A percentile compares a stretch with the other conserved stretches of the same genome.
phyloP scores from a whole-genome alignment of 78 protist genomes.

The Isochrysis galbana region DNA sequence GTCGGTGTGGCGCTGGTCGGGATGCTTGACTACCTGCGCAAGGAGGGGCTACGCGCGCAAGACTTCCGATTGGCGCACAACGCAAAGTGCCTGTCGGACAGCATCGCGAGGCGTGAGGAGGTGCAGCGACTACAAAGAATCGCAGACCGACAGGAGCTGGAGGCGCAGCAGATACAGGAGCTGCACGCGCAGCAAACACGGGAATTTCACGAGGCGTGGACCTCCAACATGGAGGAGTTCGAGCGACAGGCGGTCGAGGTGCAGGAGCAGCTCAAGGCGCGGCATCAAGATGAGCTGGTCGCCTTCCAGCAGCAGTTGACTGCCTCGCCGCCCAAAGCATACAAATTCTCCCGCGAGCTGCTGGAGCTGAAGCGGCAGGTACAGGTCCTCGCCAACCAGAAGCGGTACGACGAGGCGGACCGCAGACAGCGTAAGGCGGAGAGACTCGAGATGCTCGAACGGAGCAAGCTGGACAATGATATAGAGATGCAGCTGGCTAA shows the following conservation, averaged over 20 bases:
- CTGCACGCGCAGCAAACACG: no score
- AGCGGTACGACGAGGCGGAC: not conserved
- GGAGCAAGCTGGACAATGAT: not conserved
- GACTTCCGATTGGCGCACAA: no score
- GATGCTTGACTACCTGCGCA: no score
- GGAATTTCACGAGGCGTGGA: not conserved
- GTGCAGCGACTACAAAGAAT: no score
- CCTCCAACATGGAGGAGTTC: not conserved
- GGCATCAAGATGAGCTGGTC: not conserved
- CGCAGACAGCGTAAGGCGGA: not conserved
- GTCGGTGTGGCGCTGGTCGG: no score
- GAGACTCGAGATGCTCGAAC: not conserved
- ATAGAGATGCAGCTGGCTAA: not conserved
- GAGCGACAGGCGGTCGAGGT: slow-evolving; percentile 10
- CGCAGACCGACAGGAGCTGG: no score
- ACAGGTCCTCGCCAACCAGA: not conserved
- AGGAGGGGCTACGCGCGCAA: no score
- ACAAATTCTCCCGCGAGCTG: slow-evolving; percentile 4
- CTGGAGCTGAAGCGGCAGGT: not conserved
- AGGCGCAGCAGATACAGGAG: no score
- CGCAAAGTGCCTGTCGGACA: no score
- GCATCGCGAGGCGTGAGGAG: no score
- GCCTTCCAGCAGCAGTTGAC: not conserved
- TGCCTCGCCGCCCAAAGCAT: not conserved
- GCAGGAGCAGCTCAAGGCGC: not conserved